Base-by-base conservation (phyloP, 306 rosid genomes). In the Inga leiocalycina region DNA sequence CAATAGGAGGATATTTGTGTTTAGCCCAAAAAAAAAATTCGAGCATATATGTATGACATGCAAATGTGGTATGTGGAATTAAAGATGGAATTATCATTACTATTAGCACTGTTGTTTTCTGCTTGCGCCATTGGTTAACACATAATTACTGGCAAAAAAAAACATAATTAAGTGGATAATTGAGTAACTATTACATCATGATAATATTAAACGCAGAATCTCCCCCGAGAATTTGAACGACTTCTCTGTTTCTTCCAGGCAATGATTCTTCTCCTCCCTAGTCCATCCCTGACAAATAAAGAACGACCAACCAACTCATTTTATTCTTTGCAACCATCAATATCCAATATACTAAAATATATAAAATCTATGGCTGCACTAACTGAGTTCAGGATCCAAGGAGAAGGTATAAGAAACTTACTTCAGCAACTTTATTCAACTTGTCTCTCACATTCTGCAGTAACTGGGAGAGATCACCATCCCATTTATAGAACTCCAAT, bases 401-500 rank as follows among this genome's bases (percentile, higher is more conserved):
- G 71, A 65, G 13, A 30, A 19, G 68, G 49, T 51, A 54, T 13
- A 59, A 51, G 62, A 67, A 84, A 83, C 64, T 84, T 85, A 97
- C 99, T 83, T 90, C 94, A 10, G 98, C 93, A 52, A 97, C 98
- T 86, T 90, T 91, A 80, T 97, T 97, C 82, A 97, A 85, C 87
- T 89, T 97, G 80, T 92, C 97, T 79, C 97, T 90, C 71, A 97
- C 99, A 44, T 90, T 90, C 92, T 97, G 98, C 85, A 97, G 82
- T 83, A 97, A 59, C 78, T 89, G 90, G 30, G 91, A 80, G 78
- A 97, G 97, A 52, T 97, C 93, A 44, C 97, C 92, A 11, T 94
- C 98, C 99, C 99, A 97, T 84, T 92, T 90, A 85, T 97, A 97
- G 84, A 97, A 97, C 86, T 94, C 97, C 88, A 94, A 79, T 75